These are phyloP conservation scores for Betula pendula DNA, from an alignment of 306 rosid genomes.

Conservation along the genomic window DNA sequence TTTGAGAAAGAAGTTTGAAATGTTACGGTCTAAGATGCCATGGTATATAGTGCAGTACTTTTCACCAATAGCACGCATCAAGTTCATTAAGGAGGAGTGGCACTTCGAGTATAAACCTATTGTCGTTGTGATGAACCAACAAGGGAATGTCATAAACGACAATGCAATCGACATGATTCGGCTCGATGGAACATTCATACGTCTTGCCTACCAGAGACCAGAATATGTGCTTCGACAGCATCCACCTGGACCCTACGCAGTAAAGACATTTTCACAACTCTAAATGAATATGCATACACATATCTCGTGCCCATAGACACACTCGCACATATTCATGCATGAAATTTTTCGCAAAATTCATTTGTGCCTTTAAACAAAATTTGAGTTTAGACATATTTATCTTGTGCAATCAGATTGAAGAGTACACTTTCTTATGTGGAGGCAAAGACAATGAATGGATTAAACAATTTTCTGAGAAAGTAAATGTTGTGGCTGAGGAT, in stretches of 20 bases:
- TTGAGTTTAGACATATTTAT: too few species aligned
- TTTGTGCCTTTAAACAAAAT: too few species aligned
- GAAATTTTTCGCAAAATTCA: too few species aligned
- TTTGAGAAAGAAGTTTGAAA: neutral
- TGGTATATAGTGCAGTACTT: constrained; percentile 25
- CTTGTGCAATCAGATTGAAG: constrained; percentile 21
- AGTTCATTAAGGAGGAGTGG: constrained; percentile 32
- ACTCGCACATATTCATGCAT: too few species aligned
- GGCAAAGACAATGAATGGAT: constrained; percentile 44
- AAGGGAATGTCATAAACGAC: constrained; percentile 1
- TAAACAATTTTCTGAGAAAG: constrained; percentile 36
- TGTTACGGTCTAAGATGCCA: neutral
- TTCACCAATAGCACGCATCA: constrained; percentile 9
- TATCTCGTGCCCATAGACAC: neutral
- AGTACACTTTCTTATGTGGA: constrained; percentile 46
- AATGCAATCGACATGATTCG: neutral
- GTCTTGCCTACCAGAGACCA: too few species aligned
- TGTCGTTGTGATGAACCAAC: constrained; percentile 21
- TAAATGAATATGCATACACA: neutral
- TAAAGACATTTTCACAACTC: too few species aligned
- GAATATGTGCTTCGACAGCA: too few species aligned
- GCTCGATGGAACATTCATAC: rapidly evolving
- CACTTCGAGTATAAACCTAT: constrained; percentile 25
- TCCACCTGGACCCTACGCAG: too few species aligned
- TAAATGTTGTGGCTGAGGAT: constrained; percentile 26